Conservation (phyloP, 73 alveolate genomes). For the Tetrahymena malaccensis region DNA sequence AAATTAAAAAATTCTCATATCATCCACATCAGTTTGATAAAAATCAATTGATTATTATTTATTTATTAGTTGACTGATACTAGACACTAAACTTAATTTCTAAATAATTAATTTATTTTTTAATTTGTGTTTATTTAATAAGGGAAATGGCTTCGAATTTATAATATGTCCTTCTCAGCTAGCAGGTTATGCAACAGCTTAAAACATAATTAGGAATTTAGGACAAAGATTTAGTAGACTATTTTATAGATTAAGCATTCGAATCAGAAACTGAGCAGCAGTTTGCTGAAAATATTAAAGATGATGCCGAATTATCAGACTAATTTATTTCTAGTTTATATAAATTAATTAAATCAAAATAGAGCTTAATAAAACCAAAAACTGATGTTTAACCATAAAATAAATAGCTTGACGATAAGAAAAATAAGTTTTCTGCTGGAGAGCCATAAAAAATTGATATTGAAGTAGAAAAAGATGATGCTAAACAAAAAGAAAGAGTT, state of each 20-base stretch:
- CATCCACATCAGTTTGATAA: too few relatives aligned
- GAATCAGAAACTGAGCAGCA: slow-evolving; percentile 35
- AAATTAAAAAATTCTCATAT: too few relatives aligned
- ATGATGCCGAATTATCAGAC: slow-evolving; percentile 44
- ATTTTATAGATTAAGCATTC: slow-evolving; percentile 53
- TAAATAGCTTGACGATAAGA: not conserved
- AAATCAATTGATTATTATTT: too few relatives aligned
- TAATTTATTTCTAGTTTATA: slow-evolving; percentile 9
- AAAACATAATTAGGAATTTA: slow-evolving; percentile 37
- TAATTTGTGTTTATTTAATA: not conserved
- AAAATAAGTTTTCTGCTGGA: not conserved
- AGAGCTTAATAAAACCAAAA: slow-evolving; percentile 6
- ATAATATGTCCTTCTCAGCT: slow-evolving; percentile 21
- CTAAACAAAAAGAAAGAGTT: slow-evolving; percentile 5
- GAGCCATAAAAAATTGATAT: not conserved
- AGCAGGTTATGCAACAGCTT: slow-evolving; percentile 35
- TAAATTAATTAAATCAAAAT: slow-evolving; percentile 11
- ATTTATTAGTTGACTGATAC: not conserved
- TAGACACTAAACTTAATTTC: not conserved
- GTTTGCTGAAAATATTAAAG: slow-evolving; percentile 17
- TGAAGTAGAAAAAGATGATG: slow-evolving; percentile 10
- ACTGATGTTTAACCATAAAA: not conserved
- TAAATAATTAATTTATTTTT: not conserved
- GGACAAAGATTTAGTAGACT: slow-evolving; percentile 61
- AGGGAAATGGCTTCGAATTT: slow-evolving; percentile 9